Evolutionary conservation across 345 rosid species (phyloP), one percentile per base, ranked within the genome.

Genomic region (Lepidium aucheri): DNA sequence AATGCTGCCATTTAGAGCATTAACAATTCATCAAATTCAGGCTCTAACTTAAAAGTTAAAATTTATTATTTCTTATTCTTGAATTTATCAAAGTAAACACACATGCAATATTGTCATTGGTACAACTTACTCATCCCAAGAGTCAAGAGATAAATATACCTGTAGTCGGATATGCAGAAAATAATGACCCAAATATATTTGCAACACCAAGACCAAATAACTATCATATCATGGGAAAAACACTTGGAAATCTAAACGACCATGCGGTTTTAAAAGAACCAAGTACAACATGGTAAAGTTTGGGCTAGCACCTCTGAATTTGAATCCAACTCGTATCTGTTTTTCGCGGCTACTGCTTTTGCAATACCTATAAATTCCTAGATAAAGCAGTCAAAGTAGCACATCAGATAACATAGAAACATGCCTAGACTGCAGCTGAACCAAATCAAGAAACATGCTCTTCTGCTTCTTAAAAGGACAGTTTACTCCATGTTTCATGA

Each of bases 321-420:
- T 53, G 97, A 83, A 69, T 95, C 96, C 81, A 95, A 74, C 79
- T 91, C 95, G 44, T 95, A 95, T 52, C 96, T 86, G 36, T 91
- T 91, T 78, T 86, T 95, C 2, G 97, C 96, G 11, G 99, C 99
- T 80, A 95, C 80, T 60, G 97, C 97, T 89, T 91, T 95, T 49
- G 99, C 97, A 70, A 95, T 95, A 28, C 99, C 97, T 14, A 91
- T 97, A 74, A 96, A 95, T 82, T 95, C 97, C 97, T 95, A 74
- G 50, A 80, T 41, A 11, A 47, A 18, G 17, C 40, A 35, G 13
- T 44, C 11, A 47, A 60, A 52, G 28, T 26, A 53, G 8, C 24
- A 34, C 28, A 60, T 59, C 47, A 66, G 38, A 20, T 30, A 35
- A 60, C 39, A 67, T 5, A 13, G 6, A 63, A 54, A 41, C 43